Evolutionary conservation across 2,329 filamentous ascomycete genomes (phyloP).

Genomic region (Aspergillus intermedius): DNA sequence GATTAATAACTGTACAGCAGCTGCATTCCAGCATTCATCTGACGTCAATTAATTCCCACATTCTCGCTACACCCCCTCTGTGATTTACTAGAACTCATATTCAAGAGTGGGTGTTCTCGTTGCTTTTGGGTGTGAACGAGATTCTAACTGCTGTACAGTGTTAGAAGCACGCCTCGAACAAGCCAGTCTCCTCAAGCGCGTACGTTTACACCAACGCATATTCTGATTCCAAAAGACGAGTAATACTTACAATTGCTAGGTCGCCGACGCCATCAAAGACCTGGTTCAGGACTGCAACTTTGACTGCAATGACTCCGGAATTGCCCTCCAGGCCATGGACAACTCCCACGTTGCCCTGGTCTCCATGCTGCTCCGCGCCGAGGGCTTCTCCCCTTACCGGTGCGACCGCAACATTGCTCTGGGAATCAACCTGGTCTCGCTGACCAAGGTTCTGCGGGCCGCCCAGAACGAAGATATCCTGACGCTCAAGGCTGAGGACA

Average conservation of each 20-base stretch:
- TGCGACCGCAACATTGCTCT: conserved; percentile 99
- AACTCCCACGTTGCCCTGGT: conserved; percentile 99
- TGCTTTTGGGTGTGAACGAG: conserved; percentile 1
- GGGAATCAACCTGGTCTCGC: conserved; percentile 90
- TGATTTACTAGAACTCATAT: not conserved
- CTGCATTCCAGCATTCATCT: not conserved
- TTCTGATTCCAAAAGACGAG: not conserved
- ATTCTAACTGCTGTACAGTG: conserved; percentile 47
- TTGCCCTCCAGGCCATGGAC: conserved; percentile 98
- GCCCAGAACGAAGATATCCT: conserved; percentile 91
- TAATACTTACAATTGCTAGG: conserved; percentile 46
- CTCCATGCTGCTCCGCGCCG: conserved; percentile 96
- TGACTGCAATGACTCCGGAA: conserved; percentile 99
- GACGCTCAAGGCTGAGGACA: conserved; percentile 95
- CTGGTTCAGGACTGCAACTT: conserved; percentile 99
- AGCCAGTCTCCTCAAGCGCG: conserved; percentile 91
- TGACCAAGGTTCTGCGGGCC: conserved; percentile 94
- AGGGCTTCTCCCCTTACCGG: conserved; percentile 88
- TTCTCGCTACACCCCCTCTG: not conserved
- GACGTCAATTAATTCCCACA: not conserved
- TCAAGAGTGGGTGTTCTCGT: conserved; percentile 24
- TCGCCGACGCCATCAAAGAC: conserved; percentile 98
- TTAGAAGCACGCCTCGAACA: conserved; percentile 97
- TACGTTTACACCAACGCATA: conserved; percentile 33
- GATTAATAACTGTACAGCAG: not conserved